Evolutionary conservation across 148 eudicot genomes (phyloP).

Genomic region (Talinum fruticosum): DNA sequence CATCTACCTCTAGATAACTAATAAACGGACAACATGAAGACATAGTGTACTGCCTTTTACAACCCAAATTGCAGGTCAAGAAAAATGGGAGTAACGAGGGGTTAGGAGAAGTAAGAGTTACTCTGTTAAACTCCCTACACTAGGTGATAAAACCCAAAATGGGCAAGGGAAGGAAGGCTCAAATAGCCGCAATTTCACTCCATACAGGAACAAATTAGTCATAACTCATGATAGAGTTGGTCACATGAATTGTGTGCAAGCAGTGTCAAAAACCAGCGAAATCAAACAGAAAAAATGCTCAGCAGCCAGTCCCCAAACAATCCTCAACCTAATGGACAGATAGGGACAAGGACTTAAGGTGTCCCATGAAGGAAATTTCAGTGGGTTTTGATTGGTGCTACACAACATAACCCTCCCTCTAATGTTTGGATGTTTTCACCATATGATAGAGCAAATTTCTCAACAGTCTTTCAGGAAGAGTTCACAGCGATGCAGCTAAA

Average conservation of each 20-base stretch:
- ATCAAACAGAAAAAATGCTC: not conserved
- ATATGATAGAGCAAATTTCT: too few relatives aligned
- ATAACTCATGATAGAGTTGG: slow-evolving; percentile 4
- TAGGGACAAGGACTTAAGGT: not conserved
- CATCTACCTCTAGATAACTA: not conserved
- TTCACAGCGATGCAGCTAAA: not conserved
- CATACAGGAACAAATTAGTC: not conserved
- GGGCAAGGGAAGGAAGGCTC: not conserved
- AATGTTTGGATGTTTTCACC: too few relatives aligned
- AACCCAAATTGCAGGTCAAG: not conserved
- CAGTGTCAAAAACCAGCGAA: not conserved
- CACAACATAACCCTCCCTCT: not conserved
- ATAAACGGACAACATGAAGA: not conserved
- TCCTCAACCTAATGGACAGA: not conserved
- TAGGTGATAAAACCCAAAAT: not conserved
- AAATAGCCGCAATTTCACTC: not conserved
- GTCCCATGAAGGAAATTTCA: not conserved
- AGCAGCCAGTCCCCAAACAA: not conserved
- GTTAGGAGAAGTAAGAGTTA: not conserved
- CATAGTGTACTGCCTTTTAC: not conserved
- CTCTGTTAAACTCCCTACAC: not conserved
- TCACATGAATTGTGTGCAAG: too few relatives aligned
- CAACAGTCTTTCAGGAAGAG: not conserved
- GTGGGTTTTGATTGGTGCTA: slow-evolving; percentile 5
- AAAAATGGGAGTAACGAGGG: not conserved